Conservation (phyloP, 768 basidiomycete genomes). For the Boletus barrowsii region DNA sequence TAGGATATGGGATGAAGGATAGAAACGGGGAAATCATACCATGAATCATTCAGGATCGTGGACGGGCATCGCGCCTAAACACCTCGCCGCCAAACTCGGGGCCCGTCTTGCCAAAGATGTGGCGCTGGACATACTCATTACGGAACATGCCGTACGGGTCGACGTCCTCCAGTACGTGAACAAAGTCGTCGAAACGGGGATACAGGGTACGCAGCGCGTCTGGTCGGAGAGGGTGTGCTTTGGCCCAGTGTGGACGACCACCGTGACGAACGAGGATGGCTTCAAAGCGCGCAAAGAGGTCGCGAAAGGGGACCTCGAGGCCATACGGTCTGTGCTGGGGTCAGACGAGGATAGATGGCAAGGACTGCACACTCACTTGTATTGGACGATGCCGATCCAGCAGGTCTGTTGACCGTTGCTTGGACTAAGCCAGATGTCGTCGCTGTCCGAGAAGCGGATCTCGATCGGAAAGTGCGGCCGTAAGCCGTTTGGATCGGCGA, state of each 20-base stretch:
- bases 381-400: conserved; percentile 98
- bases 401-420: conserved; percentile 73
- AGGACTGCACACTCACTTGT: conserved; percentile 60
- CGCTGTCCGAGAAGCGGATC: conserved; percentile 80
- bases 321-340: conserved; percentile 69
- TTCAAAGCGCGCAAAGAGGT: conserved; percentile 76
- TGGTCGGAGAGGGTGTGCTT: conserved; percentile 74
- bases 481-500: conserved; percentile 64
- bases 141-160: conserved; percentile 79
- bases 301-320: conserved; percentile 74
- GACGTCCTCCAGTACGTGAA: conserved; percentile 57
- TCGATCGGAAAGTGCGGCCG: conserved; percentile 92
- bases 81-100: conserved; percentile 40
- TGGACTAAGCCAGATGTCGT: conserved; percentile 95
- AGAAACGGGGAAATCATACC: not conserved
- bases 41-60: conserved; percentile 3
- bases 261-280: conserved; percentile 60
- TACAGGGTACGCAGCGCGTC: conserved; percentile 64
- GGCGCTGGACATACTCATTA: conserved; percentile 87
- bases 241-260: conserved; percentile 96
- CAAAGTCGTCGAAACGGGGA: conserved; percentile 79
- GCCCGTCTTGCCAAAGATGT: conserved; percentile 65
- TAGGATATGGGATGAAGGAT: not conserved
- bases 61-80: conserved; percentile 39
- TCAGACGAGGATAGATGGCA: conserved; percentile 5